These are phyloP conservation scores for Vaccinium darrowii DNA, from an alignment of 148 eudicot genomes.

Conservation along the genomic window DNA sequence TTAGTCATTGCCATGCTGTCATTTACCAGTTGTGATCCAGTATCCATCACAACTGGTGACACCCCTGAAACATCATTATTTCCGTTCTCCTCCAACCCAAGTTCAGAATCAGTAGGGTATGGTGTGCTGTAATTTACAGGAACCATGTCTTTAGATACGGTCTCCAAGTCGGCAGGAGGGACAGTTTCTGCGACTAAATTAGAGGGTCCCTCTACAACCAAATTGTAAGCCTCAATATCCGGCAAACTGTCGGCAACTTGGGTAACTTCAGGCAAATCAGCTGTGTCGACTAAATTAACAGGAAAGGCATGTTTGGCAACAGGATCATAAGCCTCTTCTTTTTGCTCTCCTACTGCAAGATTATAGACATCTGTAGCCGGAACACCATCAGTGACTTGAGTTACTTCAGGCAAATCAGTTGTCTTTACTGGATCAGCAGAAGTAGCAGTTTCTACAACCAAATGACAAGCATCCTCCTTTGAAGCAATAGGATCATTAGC, in stretches of 20 bases:
- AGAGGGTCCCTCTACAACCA: conserved; percentile 18
- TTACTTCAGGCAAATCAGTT: conserved; percentile 22
- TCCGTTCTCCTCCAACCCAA: conserved; percentile 21
- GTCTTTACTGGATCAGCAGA: conserved; percentile 41
- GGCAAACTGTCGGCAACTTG: conserved; percentile 23
- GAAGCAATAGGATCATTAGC: not conserved
- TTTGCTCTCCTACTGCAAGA: conserved; percentile 9
- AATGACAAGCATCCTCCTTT: conserved; percentile 10
- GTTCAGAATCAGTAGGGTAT: not conserved
- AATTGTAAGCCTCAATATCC: conserved; percentile 16
- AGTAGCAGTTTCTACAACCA: conserved; percentile 15
- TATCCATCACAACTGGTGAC: not conserved
- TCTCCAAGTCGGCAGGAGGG: conserved; percentile 9
- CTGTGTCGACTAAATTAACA: conserved; percentile 42
- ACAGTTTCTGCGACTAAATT: conserved; percentile 17
- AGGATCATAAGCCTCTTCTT: conserved; percentile 8
- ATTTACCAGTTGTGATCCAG: not conserved
- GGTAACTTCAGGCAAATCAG: conserved; percentile 19
- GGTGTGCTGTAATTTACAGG: not conserved
- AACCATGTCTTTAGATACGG: conserved; percentile 15
- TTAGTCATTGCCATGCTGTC: no score
- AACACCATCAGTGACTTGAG: conserved; percentile 28
- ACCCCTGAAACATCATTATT: conserved; percentile 14
- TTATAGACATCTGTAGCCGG: conserved; percentile 10
- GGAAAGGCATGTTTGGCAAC: conserved; percentile 1